These are phyloP conservation scores for Fusarium algeriense DNA, from an alignment of 2,329 filamentous ascomycete genomes.

Conservation along the genomic window DNA sequence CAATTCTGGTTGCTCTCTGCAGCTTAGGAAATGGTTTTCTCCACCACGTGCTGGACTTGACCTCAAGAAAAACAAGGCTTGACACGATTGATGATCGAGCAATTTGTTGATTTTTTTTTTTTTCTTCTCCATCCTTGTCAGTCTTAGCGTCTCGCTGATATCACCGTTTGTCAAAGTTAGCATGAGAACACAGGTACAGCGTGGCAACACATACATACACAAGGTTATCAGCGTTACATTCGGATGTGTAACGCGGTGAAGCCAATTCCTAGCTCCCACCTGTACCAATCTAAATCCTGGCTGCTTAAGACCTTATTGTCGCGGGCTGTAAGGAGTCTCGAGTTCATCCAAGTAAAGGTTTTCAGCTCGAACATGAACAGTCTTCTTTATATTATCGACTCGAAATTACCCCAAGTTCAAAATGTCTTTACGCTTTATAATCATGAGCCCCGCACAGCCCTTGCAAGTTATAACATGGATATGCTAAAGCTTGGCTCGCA, in stretches of 20 bases:
- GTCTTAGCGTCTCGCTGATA: constrained; percentile 19
- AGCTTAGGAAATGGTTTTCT: constrained; percentile 12
- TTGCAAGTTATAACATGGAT: not conserved
- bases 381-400: not conserved
- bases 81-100: constrained; percentile 27
- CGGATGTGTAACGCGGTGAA: constrained; percentile 28
- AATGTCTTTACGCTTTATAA: constrained; percentile 8
- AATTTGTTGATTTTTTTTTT: constrained; percentile 9
- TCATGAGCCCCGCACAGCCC: not conserved
- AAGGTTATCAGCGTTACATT: constrained; percentile 21
- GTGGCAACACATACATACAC: constrained; percentile 25
- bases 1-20: constrained; percentile 6
- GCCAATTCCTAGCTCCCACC: constrained; percentile 18
- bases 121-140: constrained; percentile 4
- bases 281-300: not conserved
- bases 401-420: not conserved
- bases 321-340: constrained; percentile 10
- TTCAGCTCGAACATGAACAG: not conserved
- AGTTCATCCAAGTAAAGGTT: not conserved
- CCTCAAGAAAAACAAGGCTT: constrained; percentile 13
- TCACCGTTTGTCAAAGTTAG: constrained; percentile 7
- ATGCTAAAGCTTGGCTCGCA: constrained; percentile 14
- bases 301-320: not conserved
- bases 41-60: constrained; percentile 25
- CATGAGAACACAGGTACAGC: constrained; percentile 31